Evolutionary conservation across 306 rosid genomes (phyloP), one percentile per base, ranked within the genome.

Genomic region (Carpinus fangiana): DNA sequence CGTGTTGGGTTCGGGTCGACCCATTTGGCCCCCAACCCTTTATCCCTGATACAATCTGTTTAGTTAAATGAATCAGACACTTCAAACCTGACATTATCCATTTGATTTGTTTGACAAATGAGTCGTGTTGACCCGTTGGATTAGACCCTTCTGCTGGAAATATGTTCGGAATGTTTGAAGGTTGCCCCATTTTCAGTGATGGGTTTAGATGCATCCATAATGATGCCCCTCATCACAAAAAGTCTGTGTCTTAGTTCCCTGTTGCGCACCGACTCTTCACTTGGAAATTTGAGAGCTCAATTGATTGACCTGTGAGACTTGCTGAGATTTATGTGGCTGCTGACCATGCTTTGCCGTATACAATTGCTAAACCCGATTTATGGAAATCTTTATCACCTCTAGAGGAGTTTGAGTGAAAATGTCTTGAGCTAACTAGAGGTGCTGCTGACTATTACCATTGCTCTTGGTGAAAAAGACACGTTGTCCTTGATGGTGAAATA

Each of bases 381-480:
- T 80, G 84, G 92, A 85, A 83, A 78, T 91, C 90, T 14, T 82
- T 95, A 76, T 93, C 99, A 38, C 84, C 97, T 69, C 75, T 89
- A 26, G 93, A 91, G 80, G 98, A 90, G 77, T 95, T 91, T 84
- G 98, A 95, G 96, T 74, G 91, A 93, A 93, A 91, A 82, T 95
- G 91, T 86, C 77, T 93, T 77, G 97, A 87, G 88, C 85, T 95
- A 71, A 93, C 98, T 73, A 95, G 90, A 86, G 98, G 99, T 74
- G 99, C 98, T 64, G 96, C 97, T 26, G 90, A 95, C 81, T 91
- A 90, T 86, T 95, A 93, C 79, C 97, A 89, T 85, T 86, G 74
- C 59, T 95, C 98, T 78, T 93, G 98, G 98, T 95, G 98, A 97
- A 95, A 90, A 84, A 91, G 99, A 79, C 99, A 93, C 76, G 98